Percentiles rank a stretch among this genome's conserved stretches.
These are phyloP conservation scores for Trypethelium eluteriae DNA, from an alignment of 495 filamentous ascomycete genomes.

Conservation along the genomic window DNA sequence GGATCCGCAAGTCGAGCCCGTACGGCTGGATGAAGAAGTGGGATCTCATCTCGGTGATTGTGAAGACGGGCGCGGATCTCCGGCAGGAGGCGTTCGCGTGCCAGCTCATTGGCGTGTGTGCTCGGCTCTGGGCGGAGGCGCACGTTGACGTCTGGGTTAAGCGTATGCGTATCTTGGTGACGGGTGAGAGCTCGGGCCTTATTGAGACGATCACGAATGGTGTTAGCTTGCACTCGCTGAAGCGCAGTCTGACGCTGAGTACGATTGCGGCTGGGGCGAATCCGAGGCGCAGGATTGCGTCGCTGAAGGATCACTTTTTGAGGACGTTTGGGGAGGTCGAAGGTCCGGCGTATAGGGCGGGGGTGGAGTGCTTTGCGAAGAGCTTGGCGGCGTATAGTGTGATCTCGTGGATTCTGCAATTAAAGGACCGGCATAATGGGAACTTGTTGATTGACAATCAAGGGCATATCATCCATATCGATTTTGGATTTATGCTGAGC, in stretches of 20 bases:
- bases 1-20: slow-evolving; percentile 64
- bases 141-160: slow-evolving; percentile 69
- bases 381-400: slow-evolving; percentile 69
- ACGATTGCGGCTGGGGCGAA: slow-evolving; percentile 58
- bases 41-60: slow-evolving; percentile 71
- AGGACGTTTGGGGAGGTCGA: slow-evolving; percentile 62
- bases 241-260: slow-evolving; percentile 63
- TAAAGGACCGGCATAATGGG: slow-evolving; percentile 75
- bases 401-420: slow-evolving; percentile 65
- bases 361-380: slow-evolving; percentile 61
- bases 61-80: slow-evolving; percentile 70
- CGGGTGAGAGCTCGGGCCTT: slow-evolving; percentile 66
- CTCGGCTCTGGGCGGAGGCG: slow-evolving; percentile 68
- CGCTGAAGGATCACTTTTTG: slow-evolving; percentile 66
- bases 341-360: slow-evolving; percentile 53
- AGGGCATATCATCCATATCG: slow-evolving; percentile 73
- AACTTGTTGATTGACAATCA: slow-evolving; percentile 72
- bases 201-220: slow-evolving; percentile 77
- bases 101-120: slow-evolving; percentile 65
- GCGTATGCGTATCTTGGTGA: slow-evolving; percentile 70
- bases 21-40: slow-evolving; percentile 75
- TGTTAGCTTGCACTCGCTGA: slow-evolving; percentile 66
- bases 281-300: slow-evolving; percentile 59
- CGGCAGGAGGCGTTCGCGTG: slow-evolving; percentile 73
- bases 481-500: slow-evolving; percentile 76